phyloP scores from a whole-genome alignment of 176 grass and related monocot species.

The Oryza officinalis region DNA sequence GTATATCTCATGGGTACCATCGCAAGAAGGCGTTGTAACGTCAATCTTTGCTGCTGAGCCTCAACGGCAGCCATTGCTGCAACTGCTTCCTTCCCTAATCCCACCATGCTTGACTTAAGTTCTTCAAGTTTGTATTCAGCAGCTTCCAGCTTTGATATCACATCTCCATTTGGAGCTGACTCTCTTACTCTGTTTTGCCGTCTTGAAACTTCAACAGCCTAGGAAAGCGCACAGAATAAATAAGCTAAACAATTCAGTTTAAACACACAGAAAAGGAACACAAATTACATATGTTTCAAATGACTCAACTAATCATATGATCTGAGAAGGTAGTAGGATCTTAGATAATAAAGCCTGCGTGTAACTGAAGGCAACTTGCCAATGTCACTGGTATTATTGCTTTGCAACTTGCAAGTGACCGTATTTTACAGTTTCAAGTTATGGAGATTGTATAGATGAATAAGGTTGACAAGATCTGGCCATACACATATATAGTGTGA shows the following conservation, averaged over 20 bases:
- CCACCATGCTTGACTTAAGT: slow-evolving; percentile 84
- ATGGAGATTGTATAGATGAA: slow-evolving; percentile 4
- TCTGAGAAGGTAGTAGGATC: slow-evolving; percentile 11
- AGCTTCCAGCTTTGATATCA: slow-evolving; percentile 78
- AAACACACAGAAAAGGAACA: not conserved
- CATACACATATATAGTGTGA: not conserved
- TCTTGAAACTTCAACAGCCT: slow-evolving; percentile 93
- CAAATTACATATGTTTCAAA: slow-evolving; percentile 2
- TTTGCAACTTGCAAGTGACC: not conserved
- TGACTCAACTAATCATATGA: not conserved
- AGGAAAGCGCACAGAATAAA: not conserved
- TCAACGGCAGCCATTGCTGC: slow-evolving; percentile 90
- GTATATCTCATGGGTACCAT: slow-evolving; percentile 56
- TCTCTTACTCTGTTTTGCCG: slow-evolving; percentile 84
- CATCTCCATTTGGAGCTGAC: slow-evolving; percentile 60
- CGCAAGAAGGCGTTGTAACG: slow-evolving; percentile 85
- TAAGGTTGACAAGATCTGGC: slow-evolving; percentile 8
- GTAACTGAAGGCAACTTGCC: slow-evolving; percentile 2
- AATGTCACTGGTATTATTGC: not conserved
- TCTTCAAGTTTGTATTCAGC: slow-evolving; percentile 93
- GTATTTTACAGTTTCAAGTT: not conserved
- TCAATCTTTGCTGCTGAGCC: slow-evolving; percentile 87
- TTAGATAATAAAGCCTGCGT: not conserved
- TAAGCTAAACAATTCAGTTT: not conserved
- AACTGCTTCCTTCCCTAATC: slow-evolving; percentile 83